Conservation (phyloP, 2,329 filamentous ascomycete species). For the Monosporascus sp. region DNA sequence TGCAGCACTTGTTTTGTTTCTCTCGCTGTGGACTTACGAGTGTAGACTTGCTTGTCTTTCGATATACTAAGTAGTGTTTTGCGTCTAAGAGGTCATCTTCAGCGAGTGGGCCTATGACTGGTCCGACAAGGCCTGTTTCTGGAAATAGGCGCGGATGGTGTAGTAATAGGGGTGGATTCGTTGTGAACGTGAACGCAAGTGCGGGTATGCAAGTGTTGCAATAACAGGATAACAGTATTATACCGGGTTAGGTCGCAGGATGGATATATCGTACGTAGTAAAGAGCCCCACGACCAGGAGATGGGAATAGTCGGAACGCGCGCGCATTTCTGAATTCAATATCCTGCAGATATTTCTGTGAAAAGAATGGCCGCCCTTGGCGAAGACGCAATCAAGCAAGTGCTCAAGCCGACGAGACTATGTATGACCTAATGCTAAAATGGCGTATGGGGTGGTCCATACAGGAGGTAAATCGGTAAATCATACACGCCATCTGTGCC, state of each 20-base stretch:
- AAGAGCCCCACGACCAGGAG: constrained; percentile 8
- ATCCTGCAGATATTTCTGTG: too few relatives aligned
- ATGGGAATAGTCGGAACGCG: constrained; percentile 11
- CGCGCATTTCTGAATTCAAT: neutral
- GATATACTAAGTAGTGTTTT: neutral
- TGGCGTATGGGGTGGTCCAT: neutral
- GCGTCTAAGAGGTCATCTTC: neutral
- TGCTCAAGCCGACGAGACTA: neutral
- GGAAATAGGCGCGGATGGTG: neutral
- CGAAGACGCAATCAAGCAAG: too few relatives aligned
- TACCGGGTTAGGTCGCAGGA: constrained; percentile 6
- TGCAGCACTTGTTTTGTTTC: too few relatives aligned
- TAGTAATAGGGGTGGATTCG: constrained; percentile 5
- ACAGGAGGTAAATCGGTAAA: neutral
- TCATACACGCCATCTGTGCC: neutral
- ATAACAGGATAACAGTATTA: constrained; percentile 4
- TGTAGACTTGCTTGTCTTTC: neutral
- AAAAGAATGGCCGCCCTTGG: too few relatives aligned
- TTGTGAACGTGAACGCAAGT: constrained; percentile 17
- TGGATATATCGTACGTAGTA: constrained; percentile 8
- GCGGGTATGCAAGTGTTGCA: constrained; percentile 22
- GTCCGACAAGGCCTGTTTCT: neutral
- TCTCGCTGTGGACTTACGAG: neutral
- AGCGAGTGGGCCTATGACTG: neutral
- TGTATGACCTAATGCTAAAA: neutral